Evolutionary conservation across 108 stramenopile species (phyloP), one percentile per base, ranked within the genome.

Genomic region (Tribonema minus): DNA sequence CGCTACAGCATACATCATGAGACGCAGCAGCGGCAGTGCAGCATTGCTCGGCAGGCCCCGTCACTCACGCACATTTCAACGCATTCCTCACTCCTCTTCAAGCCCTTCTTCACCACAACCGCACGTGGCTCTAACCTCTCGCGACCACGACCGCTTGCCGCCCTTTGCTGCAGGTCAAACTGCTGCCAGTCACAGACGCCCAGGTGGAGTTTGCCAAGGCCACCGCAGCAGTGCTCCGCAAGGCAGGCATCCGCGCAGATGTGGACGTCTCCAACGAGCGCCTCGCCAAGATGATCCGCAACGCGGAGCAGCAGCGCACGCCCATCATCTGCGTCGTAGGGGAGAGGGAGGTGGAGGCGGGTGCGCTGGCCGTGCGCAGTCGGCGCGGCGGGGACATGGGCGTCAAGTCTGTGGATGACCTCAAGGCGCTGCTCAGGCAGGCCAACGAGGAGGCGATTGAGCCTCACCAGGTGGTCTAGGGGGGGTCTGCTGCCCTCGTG

Each of bases 241-340:
- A 80, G 54, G 76, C 87, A 35, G 96, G 96, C 15, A 65, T 95
- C 66, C 93, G 95, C 20, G 90, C 93, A 4, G 93, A 93, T 76
- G 91, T 97, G 2, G 94, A 95, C 72, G 79, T 90, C 28, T 92
- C 93, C 34, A 85, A 75, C 12, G 93, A 95, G 71, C 92, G 96
- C 37, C 74, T 97, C n/a, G 91, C 90, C 12, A 97, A 97, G 85
- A 93, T 94, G 86, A 95, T 97, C 71, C 92, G 96, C 60, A 95
- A 93, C 80, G 94, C 96, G 4, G 96, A 97, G 80, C 62, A 92
- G 85, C 77, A 88, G 27, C 91, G 92, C 35, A 86, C 94, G 23
- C 96, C 96, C n/a, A 85, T 96, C 64, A 95, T 94, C 91, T 92
- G 92, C 34, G 91, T 96, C 9, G 92, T 96, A 26, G 96, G 96